A percentile compares a stretch with the other conserved stretches of the same genome.
Evolutionary conservation across 2,329 filamentous ascomycete genomes (phyloP).

Genomic region (Arthrobotrys sphaeroides): DNA sequence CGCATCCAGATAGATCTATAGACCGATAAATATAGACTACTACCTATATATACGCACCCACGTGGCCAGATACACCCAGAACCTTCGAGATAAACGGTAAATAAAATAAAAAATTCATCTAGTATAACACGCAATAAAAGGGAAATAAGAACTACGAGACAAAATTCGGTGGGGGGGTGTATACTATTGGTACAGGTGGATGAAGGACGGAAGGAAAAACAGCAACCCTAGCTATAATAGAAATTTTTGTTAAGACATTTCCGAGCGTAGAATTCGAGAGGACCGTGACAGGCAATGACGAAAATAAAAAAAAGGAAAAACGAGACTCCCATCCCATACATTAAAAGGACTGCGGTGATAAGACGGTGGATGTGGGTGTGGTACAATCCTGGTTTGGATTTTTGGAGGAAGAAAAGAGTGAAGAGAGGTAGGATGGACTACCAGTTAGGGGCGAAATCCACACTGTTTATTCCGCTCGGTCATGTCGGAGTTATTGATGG

Average conservation of each 20-base stretch:
- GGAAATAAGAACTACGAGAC: too few species aligned
- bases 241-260: too few species aligned
- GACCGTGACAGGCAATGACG: background rate
- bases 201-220: background rate
- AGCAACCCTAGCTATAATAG: conserved; percentile 14
- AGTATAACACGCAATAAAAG: conserved; percentile 24
- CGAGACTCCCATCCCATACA: conserved; percentile 45
- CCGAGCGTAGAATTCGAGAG: conserved; percentile 11
- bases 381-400: background rate
- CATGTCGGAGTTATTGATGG: too few species aligned
- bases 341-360: background rate
- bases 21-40: too few species aligned
- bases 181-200: conserved; percentile 49
- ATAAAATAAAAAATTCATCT: conserved; percentile 36
- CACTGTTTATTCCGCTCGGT: too few species aligned
- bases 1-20: too few species aligned
- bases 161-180: conserved; percentile 1
- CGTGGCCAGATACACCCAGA: too few species aligned
- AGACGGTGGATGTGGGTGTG: background rate
- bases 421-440: too few species aligned
- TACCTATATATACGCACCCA: too few species aligned
- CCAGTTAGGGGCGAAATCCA: too few species aligned
- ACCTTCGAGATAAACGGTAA: background rate
- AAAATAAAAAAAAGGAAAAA: conserved; percentile 17
- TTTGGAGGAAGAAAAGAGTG: background rate